These are phyloP conservation scores for Botryobasidium botryosum DNA, from an alignment of 768 basidiomycete species.

Conservation along the genomic window DNA sequence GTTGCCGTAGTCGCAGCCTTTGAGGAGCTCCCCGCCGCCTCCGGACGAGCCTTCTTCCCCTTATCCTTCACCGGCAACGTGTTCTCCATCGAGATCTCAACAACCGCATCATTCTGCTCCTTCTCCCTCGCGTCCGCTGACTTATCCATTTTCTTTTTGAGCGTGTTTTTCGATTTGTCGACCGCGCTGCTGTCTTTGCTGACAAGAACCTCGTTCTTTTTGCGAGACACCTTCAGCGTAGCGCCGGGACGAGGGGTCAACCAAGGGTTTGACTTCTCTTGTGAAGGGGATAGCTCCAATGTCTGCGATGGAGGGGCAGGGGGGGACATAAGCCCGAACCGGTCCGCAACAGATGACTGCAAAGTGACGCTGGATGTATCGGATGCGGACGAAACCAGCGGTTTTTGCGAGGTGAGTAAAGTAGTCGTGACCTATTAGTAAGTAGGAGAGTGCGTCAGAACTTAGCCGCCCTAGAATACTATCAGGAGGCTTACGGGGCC, in stretches of 20 bases:
- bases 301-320: background rate
- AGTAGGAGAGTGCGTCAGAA: background rate
- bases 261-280: constrained; percentile 56
- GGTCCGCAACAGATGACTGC: constrained; percentile 25
- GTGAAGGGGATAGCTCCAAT: constrained; percentile 7
- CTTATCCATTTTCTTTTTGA: constrained; percentile 49
- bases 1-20: background rate
- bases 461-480: background rate
- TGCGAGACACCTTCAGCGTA: constrained; percentile 36
- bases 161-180: constrained; percentile 55
- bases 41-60: constrained; percentile 15
- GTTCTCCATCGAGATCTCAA: constrained; percentile 51
- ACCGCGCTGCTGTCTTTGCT: constrained; percentile 43
- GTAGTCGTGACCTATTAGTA: background rate
- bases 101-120: constrained; percentile 52
- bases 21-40: constrained; percentile 4
- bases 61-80: too few relatives aligned
- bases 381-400: constrained; percentile 21
- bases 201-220: constrained; percentile 56
- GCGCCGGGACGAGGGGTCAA: constrained; percentile 27
- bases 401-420: background rate
- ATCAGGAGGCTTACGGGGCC: background rate
- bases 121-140: constrained; percentile 38
- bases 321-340: background rate
- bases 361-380: constrained; percentile 57